A percentile compares a stretch with the other conserved stretches of the same genome.
Evolutionary conservation across 148 eudicot genomes (phyloP).

Genomic region (Silene latifolia): DNA sequence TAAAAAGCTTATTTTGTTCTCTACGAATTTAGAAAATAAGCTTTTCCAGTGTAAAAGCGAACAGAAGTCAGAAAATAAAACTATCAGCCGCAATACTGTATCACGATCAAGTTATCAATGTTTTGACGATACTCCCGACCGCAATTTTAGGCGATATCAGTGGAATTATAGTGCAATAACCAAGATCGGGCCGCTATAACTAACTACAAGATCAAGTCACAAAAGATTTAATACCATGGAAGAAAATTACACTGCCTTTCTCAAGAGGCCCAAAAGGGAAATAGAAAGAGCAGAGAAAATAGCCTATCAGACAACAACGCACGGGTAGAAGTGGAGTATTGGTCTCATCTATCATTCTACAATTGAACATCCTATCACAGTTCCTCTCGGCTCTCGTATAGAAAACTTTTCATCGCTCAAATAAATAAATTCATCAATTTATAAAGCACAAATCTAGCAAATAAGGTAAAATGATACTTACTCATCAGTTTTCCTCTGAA

Average conservation of each 20-base stretch:
- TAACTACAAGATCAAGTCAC: not conserved
- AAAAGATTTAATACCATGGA: not conserved
- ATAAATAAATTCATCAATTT: not conserved
- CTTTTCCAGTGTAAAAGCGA: not conserved
- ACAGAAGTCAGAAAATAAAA: not conserved
- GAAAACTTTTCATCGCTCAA: not conserved
- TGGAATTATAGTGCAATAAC: not conserved
- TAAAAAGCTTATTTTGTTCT: not conserved
- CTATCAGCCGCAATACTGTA: not conserved
- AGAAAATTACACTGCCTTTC: not conserved
- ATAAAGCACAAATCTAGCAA: not conserved
- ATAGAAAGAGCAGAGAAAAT: not conserved
- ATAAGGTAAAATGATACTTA: slow-evolving; percentile 46
- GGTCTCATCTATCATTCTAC: not conserved
- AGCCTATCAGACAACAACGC: not conserved
- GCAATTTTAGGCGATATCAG: not conserved
- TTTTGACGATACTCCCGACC: not conserved
- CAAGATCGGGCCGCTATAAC: not conserved
- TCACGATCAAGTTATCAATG: not conserved
- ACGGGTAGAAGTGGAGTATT: not conserved
- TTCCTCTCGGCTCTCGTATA: not conserved
- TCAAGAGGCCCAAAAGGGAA: not conserved
- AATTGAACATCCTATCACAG: not conserved
- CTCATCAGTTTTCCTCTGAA: slow-evolving; percentile 93
- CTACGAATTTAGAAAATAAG: not conserved